Base-by-base conservation (phyloP, 495 filamentous ascomycete genomes). In the Tuber microsphaerosporum region DNA sequence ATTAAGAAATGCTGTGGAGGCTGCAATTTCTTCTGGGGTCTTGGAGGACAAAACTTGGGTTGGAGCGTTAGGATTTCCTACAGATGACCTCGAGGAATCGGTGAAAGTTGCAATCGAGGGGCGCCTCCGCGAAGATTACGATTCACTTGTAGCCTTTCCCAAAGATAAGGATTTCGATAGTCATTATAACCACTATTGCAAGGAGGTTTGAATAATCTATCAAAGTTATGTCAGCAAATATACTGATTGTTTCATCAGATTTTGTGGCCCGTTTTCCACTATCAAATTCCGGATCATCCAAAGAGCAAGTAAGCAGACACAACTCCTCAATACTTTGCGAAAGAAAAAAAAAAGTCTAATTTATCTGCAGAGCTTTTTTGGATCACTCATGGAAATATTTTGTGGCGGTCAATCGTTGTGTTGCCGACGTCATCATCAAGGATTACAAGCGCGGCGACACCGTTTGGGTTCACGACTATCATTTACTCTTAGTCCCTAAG, bases 331-430 rank as follows among this genome's bases (percentile, higher is more conserved):
- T 42, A 14, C 12, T 51, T 44, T 1, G 20, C 74, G 41, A 61
- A 74, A 69, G 77, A 37, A 19, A 20, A 70, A 65, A 41, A 1
- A 12, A n/a, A 16, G n/a, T 31, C 75, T 42, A 71, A 68, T 61
- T 39, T 70, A 43, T 12, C 42, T 6, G 1, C 41, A 83, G 81
- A 41, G 94, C 94, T 0, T 97, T 97, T 81, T 90, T 94, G 82
- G 94, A 97, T 81, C 94, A 97, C 80, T 97, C 93, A 2, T 97
- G 93, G 93, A 88, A 93, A 80, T 97, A 93, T 84, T 97, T 97
- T 81, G 91, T 93, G 74, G 92, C 91, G 61, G 86, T 97, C 80
- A 97, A 97, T 85, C 90, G 94, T 83, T 92, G 90, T 5, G 96
- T 97, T 83, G 94, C 94, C 8, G 91, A 97, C 80, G 90, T 89